Conservation (phyloP, 441 rosid genomes). For the Lepidium campestre region DNA sequence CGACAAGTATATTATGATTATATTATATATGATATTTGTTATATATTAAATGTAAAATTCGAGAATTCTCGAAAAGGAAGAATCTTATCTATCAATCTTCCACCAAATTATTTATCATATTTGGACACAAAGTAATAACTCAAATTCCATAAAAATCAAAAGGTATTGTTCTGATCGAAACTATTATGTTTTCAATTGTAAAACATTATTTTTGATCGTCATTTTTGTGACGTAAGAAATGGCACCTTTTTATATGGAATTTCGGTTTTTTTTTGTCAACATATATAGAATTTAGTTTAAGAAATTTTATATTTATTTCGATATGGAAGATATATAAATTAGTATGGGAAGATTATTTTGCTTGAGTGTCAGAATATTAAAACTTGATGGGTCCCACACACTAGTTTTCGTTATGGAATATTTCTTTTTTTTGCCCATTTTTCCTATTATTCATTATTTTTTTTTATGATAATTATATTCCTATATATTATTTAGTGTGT, state of each 20-base stretch:
- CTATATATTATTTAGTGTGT: too few relatives aligned
- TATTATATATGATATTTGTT: neutral
- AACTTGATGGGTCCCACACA: conserved; percentile 17
- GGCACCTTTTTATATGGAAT: too few relatives aligned
- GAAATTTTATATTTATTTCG: neutral
- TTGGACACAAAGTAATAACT: conserved; percentile 11
- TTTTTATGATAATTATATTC: too few relatives aligned
- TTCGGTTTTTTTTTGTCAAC: too few relatives aligned
- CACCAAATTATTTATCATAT: conserved; percentile 15
- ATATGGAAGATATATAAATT: neutral
- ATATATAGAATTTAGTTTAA: neutral
- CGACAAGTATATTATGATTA: conserved; percentile 8
- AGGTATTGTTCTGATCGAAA: conserved; percentile 13
- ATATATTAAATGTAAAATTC: neutral
- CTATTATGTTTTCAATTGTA: too few relatives aligned
- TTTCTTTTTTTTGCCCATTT: neutral
- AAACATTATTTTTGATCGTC: neutral
- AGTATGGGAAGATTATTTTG: neutral
- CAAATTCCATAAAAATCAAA: conserved; percentile 4
- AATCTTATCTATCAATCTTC: conserved; percentile 27
- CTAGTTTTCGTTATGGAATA: conserved; percentile 16
- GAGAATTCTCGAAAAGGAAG: conserved; percentile 22
- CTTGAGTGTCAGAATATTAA: neutral
- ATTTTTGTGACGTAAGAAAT: neutral
- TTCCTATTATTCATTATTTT: neutral